Evolutionary conservation across 352 stramenopile genomes (phyloP).

Genomic region (Phytopythium montanum): DNA sequence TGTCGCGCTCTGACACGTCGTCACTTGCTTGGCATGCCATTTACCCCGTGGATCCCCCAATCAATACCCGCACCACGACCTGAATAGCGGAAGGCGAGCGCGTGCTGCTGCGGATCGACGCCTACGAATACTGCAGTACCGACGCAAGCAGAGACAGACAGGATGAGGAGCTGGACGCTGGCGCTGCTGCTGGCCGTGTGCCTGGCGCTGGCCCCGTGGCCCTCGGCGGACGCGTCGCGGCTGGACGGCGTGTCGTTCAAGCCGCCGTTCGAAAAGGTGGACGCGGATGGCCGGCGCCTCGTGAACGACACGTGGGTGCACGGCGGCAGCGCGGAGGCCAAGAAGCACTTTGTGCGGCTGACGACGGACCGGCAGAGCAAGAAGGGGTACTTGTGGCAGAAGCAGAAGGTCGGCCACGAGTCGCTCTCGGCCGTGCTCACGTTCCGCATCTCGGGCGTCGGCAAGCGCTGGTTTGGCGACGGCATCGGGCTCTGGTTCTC

Average conservation of each 20-base stretch:
- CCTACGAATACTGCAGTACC: too few species aligned
- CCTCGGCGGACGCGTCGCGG: slow-evolving; percentile 18
- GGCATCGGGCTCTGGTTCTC: slow-evolving; percentile 84
- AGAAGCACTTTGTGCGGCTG: slow-evolving; percentile 86
- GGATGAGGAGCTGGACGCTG: slow-evolving; percentile 24
- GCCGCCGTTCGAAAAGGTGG: slow-evolving; percentile 65
- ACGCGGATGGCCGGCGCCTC: slow-evolving; percentile 52
- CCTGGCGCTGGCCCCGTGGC: slow-evolving; percentile 12
- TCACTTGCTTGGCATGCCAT: too few species aligned
- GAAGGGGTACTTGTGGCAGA: slow-evolving; percentile 77
- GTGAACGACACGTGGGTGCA: slow-evolving; percentile 77
- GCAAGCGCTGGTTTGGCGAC: slow-evolving; percentile 83
- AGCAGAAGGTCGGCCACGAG: slow-evolving; percentile 43
- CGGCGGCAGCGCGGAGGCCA: slow-evolving; percentile 69
- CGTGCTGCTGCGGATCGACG: too few species aligned
- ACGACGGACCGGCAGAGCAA: slow-evolving; percentile 88
- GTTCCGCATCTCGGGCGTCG: slow-evolving; percentile 80
- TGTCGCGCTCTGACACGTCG: slow-evolving; percentile 9
- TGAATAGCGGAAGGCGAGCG: too few species aligned
- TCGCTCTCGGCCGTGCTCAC: slow-evolving; percentile 63
- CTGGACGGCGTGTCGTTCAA: slow-evolving; percentile 79
- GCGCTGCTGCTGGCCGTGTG: slow-evolving; percentile 31
- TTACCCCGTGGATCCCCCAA: too few species aligned
- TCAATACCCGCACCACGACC: too few species aligned
- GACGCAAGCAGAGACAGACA: not conserved